Evolutionary conservation across 257 asterid species (phyloP).

Genomic region (Scutellaria baicalensis): DNA sequence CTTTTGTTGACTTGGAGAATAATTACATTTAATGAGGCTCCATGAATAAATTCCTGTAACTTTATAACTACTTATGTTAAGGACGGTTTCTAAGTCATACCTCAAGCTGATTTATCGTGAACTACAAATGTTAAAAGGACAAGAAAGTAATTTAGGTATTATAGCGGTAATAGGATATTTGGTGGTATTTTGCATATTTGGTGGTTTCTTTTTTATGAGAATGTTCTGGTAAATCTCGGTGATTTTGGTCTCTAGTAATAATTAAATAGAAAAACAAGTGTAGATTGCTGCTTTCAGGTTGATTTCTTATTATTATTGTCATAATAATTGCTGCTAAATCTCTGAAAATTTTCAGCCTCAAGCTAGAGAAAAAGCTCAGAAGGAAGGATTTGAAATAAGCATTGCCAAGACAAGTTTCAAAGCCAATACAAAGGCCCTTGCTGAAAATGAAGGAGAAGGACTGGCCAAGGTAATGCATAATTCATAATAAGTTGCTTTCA

Average conservation of each 20-base stretch:
- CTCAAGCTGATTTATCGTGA: neutral
- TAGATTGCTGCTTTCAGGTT: conserved; percentile 9
- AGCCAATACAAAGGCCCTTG: conserved; percentile 94
- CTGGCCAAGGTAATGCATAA: conserved; percentile 64
- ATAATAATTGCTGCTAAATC: conserved; percentile 6
- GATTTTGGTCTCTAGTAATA: neutral
- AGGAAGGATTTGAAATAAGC: conserved; percentile 84
- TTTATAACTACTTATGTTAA: neutral
- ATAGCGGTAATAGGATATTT: neutral
- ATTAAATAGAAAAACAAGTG: neutral
- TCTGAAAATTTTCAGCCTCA: conserved; percentile 56
- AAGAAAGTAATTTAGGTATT: neutral
- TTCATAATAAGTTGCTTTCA: conserved; percentile 11
- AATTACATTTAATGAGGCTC: neutral
- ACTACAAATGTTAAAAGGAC: neutral
- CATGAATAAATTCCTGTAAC: neutral
- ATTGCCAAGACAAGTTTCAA: conserved; percentile 85
- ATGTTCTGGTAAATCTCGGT: neutral
- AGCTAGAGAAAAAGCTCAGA: conserved; percentile 86
- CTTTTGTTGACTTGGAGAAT: neutral
- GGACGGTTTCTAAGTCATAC: neutral
- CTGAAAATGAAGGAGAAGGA: conserved; percentile 96
- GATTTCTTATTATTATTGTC: neutral
- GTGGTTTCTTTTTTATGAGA: neutral
- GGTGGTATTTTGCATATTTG: neutral